Base-by-base conservation (phyloP, 441 rosid genomes). In the Gossypium davidsonii region DNA sequence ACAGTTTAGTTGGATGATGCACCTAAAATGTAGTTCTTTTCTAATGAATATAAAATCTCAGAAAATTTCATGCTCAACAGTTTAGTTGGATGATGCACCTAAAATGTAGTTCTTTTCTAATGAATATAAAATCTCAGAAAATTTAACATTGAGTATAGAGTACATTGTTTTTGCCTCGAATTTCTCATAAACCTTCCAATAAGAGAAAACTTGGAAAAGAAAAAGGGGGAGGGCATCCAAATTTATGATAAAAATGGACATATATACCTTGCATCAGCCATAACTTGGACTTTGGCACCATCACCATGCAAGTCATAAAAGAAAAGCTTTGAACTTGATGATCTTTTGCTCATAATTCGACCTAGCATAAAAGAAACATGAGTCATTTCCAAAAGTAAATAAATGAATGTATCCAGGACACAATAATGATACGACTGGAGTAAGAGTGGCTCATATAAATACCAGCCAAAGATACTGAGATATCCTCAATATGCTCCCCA, bases 221-320 rank as follows among this genome's bases (percentile, higher is more conserved):
- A 10, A 57, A 6, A 70, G 11, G 14, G 61, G 15, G 12, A 20
- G 61, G 15, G 20, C 25, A 28, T 9, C 10, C 49, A 58, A 31
- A 26, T 21, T 28, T 1, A 44, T 70, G 51, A 26, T 31, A 37
- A 37, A 48, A 12, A 58, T n/a, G 25, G 63, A 37, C 44, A 39
- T 57, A 52, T 56, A 60, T 77, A 92, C 97, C 96, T 90, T 4
- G 86, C 90, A 80, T 89, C 96, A 78, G 93, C 85, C 94, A 89
- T 89, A 28, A 92, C 92, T 83, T 93, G 98, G 67, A 93, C 88
- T 80, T 93, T 93, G 14, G 76, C 78, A 73, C 89, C 90, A 65
- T 58, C 80, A 62, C 82, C 83, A 20, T 88, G 89, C 77, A 93
- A 69, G 82, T 93, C 97, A 76, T 91, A 93, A 75, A 93, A 93